Conservation (phyloP, 2,329 filamentous ascomycete genomes). For the Mycosphaerella sp. region DNA sequence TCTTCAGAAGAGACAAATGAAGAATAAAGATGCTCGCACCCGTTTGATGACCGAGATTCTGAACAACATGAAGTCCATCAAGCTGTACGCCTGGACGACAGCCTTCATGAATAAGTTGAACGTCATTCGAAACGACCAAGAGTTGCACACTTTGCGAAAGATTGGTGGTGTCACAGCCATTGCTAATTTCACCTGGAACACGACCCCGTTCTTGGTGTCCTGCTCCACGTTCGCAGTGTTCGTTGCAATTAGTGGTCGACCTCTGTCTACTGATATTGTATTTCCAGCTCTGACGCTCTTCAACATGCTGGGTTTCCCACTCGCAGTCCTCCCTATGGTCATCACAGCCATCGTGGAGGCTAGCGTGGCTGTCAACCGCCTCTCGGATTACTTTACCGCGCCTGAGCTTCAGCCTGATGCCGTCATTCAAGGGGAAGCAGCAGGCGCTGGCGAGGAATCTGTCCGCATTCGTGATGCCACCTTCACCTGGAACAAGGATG, state of each 20-base stretch:
- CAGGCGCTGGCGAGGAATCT: constrained; percentile 76
- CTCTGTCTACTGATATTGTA: constrained; percentile 88
- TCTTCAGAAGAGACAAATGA: constrained; percentile 95
- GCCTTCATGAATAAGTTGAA: constrained; percentile 98
- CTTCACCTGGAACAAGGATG: constrained; percentile 91
- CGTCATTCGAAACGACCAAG: constrained; percentile 89
- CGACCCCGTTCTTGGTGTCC: constrained; percentile 93
- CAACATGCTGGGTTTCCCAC: constrained; percentile 91
- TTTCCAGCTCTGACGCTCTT: constrained; percentile 91
- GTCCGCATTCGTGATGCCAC: constrained; percentile 76
- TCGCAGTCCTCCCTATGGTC: constrained; percentile 93
- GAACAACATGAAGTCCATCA: constrained; percentile 99
- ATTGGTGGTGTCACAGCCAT: constrained; percentile 92
- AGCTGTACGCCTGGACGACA: constrained; percentile 94
- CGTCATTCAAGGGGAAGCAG: constrained; percentile 61
- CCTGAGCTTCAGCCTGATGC: constrained; percentile 89
- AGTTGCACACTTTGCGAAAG: constrained; percentile 90
- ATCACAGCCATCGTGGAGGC: constrained; percentile 96
- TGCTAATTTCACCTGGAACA: constrained; percentile 97
- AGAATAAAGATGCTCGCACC: constrained; percentile 93
- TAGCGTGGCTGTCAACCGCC: constrained; percentile 78
- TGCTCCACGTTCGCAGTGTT: constrained; percentile 95
- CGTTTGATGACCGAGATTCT: constrained; percentile 94
- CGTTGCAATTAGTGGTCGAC: constrained; percentile 72
- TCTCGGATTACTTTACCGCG: constrained; percentile 77